phyloP scores from a whole-genome alignment of 169 alveolate species.

The Plasmodium falciparum region DNA sequence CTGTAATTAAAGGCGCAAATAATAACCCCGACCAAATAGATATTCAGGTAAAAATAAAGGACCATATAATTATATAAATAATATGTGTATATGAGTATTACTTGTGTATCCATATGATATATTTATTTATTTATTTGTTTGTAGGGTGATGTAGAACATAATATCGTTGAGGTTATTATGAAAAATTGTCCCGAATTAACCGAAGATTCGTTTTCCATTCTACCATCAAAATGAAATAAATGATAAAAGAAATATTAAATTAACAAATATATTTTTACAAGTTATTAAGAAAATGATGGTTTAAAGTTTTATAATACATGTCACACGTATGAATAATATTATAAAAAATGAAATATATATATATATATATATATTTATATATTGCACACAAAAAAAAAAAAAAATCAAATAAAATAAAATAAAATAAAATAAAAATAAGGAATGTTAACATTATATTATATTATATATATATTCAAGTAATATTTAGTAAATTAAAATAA shows the following conservation, averaged over 20 bases:
- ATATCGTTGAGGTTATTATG: constrained; percentile 79
- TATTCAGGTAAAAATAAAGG: constrained; percentile 77
- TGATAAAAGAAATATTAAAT: no score
- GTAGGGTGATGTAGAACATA: constrained; percentile 87
- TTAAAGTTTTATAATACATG: no score
- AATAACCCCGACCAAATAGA: constrained; percentile 87
- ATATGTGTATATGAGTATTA: constrained; percentile 1
- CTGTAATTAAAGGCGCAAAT: constrained; percentile 88
- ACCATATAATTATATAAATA: background rate
- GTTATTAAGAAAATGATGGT: no score
- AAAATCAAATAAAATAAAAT: no score
- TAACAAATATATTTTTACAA: no score
- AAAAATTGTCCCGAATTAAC: constrained; percentile 83
- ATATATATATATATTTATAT: background rate
- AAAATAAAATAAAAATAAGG: no score
- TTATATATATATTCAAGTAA: no score
- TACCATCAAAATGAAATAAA: constrained; percentile 78
- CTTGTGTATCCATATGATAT: background rate
- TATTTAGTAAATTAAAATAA: no score
- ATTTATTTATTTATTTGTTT: background rate
- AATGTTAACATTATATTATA: no score
- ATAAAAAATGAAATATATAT: background rate
- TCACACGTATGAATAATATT: background rate
- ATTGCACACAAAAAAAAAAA: no score
- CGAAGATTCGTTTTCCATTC: constrained; percentile 78